These are phyloP conservation scores for Collybia mongolica DNA, from an alignment of 768 basidiomycete species.

Conservation along the genomic window DNA sequence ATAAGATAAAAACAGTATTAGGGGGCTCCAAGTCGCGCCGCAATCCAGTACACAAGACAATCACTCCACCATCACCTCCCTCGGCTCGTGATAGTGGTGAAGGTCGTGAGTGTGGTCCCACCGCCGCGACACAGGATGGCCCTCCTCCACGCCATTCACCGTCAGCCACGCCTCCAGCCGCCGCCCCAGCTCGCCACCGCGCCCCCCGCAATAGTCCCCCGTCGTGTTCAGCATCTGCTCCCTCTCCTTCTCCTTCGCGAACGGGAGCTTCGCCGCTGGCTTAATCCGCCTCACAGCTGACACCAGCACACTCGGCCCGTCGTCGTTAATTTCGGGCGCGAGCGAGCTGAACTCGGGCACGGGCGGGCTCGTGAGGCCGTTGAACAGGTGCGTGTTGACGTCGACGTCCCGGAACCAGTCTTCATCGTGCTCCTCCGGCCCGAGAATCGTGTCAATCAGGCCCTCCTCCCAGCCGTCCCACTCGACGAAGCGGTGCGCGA, in stretches of 20 bases:
- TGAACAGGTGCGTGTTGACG: conserved; percentile 2
- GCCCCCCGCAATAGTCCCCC: conserved; percentile 77
- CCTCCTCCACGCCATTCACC: conserved; percentile 33
- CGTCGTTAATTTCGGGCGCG: not conserved
- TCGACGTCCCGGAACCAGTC: conserved; percentile 62
- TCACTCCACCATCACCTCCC: too few species aligned
- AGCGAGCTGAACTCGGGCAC: conserved; percentile 4
- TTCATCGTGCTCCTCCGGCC: conserved; percentile 66
- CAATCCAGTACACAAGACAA: too few species aligned
- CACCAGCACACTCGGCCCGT: conserved; percentile 11
- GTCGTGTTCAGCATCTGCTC: conserved; percentile 70
- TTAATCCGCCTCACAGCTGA: conserved; percentile 28
- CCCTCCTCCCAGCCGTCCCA: conserved; percentile 96
- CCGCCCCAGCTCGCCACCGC: conserved; percentile 75
- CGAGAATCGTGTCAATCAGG: conserved; percentile 71
- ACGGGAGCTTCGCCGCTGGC: conserved; percentile 45
- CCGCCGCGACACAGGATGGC: not conserved
- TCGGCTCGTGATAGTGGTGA: too few species aligned
- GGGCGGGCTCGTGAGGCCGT: conserved; percentile 20
- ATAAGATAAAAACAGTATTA: too few species aligned
- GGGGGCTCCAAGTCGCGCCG: too few species aligned
- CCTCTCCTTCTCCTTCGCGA: conserved; percentile 61
- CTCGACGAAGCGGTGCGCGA: conserved; percentile 79
- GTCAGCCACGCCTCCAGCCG: conserved; percentile 75
- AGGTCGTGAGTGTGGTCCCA: too few species aligned